Conservation (phyloP, 2,329 filamentous ascomycete genomes). For the Parastagonospora avenae region DNA sequence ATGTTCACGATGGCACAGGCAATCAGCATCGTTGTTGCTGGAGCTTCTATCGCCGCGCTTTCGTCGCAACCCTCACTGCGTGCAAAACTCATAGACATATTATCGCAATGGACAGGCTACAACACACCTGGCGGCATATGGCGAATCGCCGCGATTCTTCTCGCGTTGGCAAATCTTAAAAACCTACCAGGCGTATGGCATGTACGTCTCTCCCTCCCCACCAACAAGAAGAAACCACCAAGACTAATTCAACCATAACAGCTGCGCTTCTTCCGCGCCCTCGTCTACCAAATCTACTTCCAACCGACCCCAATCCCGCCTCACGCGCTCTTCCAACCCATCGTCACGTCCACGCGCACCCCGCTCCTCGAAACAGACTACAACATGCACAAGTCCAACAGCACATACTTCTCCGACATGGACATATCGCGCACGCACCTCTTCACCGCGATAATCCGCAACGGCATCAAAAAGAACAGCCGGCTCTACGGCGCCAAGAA, state of each 20-base stretch:
- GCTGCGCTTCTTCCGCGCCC: conserved; percentile 53
- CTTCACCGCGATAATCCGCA: conserved; percentile 62
- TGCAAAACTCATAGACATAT: conserved; percentile 13
- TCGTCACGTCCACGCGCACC: conserved; percentile 69
- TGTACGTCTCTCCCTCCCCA: conserved; percentile 53
- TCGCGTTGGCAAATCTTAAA: conserved; percentile 68
- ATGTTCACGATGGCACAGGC: conserved; percentile 26
- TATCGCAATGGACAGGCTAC: conserved; percentile 34
- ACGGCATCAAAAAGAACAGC: conserved; percentile 47
- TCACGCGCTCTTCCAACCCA: conserved; percentile 73
- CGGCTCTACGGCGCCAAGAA: conserved; percentile 27
- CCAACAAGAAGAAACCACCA: neutral
- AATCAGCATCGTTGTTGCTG: conserved; percentile 23
- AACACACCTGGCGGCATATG: conserved; percentile 40
- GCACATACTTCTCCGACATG: conserved; percentile 12
- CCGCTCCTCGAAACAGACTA: conserved; percentile 52
- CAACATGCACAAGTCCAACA: conserved; percentile 9
- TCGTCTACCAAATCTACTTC: conserved; percentile 55
- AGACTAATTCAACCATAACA: conserved; percentile 24
- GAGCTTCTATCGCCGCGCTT: conserved; percentile 29
- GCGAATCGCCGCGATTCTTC: conserved; percentile 40
- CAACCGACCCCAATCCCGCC: conserved; percentile 53
- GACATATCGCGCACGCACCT: conserved; percentile 83
- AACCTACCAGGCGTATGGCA: conserved; percentile 78
- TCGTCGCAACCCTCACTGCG: conserved; percentile 27